A percentile compares a stretch with the other conserved stretches of the same genome.
phyloP scores from a whole-genome alignment of 2,329 filamentous ascomycete genomes.

The Metarhizium guizhouense region DNA sequence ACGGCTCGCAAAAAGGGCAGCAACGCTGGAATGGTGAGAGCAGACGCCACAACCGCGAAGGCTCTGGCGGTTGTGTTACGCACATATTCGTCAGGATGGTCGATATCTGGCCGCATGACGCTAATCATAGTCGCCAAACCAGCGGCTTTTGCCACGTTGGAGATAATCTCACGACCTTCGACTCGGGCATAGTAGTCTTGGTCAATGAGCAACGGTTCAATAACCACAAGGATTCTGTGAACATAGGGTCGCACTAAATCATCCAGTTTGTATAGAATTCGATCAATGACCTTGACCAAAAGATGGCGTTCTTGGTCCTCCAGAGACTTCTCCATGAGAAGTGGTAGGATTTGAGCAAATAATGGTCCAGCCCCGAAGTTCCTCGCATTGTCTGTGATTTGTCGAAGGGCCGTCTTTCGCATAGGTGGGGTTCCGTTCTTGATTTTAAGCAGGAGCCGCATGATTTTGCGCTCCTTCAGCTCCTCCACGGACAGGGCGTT shows the following conservation, averaged over 20 bases:
- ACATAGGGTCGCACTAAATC: slow-evolving; percentile 93
- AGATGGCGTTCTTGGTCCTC: slow-evolving; percentile 98
- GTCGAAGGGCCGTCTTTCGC: slow-evolving; percentile 94
- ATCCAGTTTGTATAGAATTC: slow-evolving; percentile 96
- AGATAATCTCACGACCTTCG: slow-evolving; percentile 97
- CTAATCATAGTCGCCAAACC: slow-evolving; percentile 98
- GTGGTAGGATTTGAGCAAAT: slow-evolving; percentile 93
- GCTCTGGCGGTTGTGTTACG: slow-evolving; percentile 95
- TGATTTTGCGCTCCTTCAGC: slow-evolving; percentile 96
- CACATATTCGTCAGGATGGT: slow-evolving; percentile 97
- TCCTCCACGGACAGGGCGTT: slow-evolving; percentile 88
- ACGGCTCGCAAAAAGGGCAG: slow-evolving; percentile 93
- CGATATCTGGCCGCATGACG: slow-evolving; percentile 97
- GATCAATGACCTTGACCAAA: slow-evolving; percentile 97
- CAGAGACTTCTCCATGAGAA: slow-evolving; percentile 96
- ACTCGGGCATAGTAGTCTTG: slow-evolving; percentile 99
- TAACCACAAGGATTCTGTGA: slow-evolving; percentile 97
- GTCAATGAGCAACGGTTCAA: slow-evolving; percentile 97
- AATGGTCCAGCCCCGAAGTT: slow-evolving; percentile 90
- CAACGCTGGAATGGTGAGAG: slow-evolving; percentile 88
- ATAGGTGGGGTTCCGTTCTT: slow-evolving; percentile 98
- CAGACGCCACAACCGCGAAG: slow-evolving; percentile 94
- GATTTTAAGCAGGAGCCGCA: slow-evolving; percentile 92
- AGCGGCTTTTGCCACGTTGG: slow-evolving; percentile 92
- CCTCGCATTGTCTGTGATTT: slow-evolving; percentile 94